Base-by-base conservation (phyloP, 352 stramenopile species). In the Pythium grandisporangium region DNA sequence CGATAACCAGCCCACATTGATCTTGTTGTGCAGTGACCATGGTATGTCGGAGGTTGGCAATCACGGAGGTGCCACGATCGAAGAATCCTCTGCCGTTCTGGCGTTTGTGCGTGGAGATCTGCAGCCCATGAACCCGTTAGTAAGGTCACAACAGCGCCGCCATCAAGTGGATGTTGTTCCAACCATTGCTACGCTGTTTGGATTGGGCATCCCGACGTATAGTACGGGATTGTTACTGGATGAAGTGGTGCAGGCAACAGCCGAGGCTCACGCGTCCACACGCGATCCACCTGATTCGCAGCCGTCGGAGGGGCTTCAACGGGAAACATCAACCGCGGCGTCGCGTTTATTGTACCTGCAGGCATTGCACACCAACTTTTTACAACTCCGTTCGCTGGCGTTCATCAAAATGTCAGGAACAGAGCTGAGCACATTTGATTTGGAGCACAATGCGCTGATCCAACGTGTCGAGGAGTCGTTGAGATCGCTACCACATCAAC, bases 21-120 rank as follows among this genome's bases (percentile, higher is more conserved):
- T 95, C 1, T 32, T 92, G 13, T 32, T 95, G 13, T 90, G 82
- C 45, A 93, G 80, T 25, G 83, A 95, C 48, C 83, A 95, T 44
- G 83, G 80, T 17, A 95, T 95, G 83, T 92, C 83, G 6, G 81
- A 95, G 46, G 68, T 83, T 19, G 83, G 83, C 4, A 95, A 93
- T 30, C 83, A 95, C 39, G 83, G 83, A 5, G 83, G 83, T 13
- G 78, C 83, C 4, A 92, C 81, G 0, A 42, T 91, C 1, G 81
- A 93, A 42, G 83, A 95, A 36, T 81, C 81, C 0, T 93, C 78
- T 2, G 81, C 83, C 2, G 48, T 95, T 7, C 50, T 94, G 38
- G 60, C 89, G 47, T 93, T 95, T 48, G 50, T 89, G 20, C 61
- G 59, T 20, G 67, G 70, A 13, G 63, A 83, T 26, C 38, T 59